Conservation (phyloP, 1,284 basidiomycete genomes). For the Melampsora larici-populina region DNA sequence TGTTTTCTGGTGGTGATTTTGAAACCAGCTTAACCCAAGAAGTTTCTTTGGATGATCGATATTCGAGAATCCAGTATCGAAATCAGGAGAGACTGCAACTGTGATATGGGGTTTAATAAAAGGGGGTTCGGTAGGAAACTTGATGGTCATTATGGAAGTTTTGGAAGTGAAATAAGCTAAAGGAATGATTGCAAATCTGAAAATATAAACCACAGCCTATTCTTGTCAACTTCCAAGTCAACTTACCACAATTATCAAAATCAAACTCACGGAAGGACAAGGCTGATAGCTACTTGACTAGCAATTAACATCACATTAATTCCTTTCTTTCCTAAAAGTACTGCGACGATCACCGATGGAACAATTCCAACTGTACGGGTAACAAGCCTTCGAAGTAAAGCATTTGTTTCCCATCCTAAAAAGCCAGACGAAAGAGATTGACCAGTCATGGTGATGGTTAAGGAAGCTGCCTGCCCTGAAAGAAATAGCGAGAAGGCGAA, state of each 20-base stretch:
- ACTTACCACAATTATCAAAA: neutral
- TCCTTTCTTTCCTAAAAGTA: constrained; percentile 3
- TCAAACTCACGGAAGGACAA: constrained; percentile 31
- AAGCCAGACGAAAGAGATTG: constrained; percentile 20
- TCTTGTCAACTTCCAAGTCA: no score
- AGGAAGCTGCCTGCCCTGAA: constrained; percentile 30
- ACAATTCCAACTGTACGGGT: constrained; percentile 26
- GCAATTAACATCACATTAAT: constrained; percentile 26
- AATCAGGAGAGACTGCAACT: no score
- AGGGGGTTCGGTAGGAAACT: no score
- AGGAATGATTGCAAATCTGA: constrained; percentile 31
- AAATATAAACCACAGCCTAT: neutral
- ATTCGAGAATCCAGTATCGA: no score
- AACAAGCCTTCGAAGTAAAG: constrained; percentile 24
- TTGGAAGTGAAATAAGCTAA: constrained; percentile 14
- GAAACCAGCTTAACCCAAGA: no score
- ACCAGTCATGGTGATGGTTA: constrained; percentile 28
- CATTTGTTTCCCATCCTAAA: constrained; percentile 11
- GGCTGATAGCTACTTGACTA: constrained; percentile 24
- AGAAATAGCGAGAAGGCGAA: constrained; percentile 30
- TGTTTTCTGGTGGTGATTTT: no score
- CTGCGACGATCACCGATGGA: constrained; percentile 12
- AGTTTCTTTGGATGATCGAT: no score
- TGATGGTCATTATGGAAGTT: constrained; percentile 22
- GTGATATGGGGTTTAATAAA: no score